Evolutionary conservation across 352 stramenopile species (phyloP), one percentile per base, ranked within the genome.

Genomic region (Blastocystis sp.): DNA sequence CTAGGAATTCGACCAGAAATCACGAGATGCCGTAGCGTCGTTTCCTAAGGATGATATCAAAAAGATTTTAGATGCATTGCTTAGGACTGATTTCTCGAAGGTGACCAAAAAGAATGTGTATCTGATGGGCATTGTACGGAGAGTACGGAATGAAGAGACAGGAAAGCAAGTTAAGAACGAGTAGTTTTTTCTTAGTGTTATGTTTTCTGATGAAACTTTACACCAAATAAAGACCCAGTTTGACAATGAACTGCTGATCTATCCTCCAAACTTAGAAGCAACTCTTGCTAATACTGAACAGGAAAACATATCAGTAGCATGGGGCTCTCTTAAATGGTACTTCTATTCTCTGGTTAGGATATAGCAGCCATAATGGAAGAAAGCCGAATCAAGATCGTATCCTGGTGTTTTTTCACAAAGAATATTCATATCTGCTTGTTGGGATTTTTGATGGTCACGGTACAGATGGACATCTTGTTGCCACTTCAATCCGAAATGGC

Each of bases 11-110:
- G 76, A 87, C 45, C 24, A 69, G 30, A 87, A 87, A 34, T 66
- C 55, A 8, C 50, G 55, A 37, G 76, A 87, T 7, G 76, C 76
- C 2, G 55, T 87, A 24, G 41, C 24, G 8, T 56, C 76, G 16
- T 87, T 87, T 54, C 76, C 76, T n/a, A 87, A 87, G 45, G 76
- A 69, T n/a, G 63, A 87, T 26, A 87, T 76, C 37, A 79, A 87
- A 39, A 50, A 87, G 76, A 87, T 87, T 87, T 39, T 87, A 20
- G 55, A 87, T n/a, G 24, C 24, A 16, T 16, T 87, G 41, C 7
- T 82, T 5, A 69, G 55, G 55, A 39, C 76, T 6, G 56, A 87
- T 41, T 76, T 76, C 37, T 62, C 55, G 55, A 87, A 87, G 7
- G 63, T 87, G 41, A 66, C 26, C n/a, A 73, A 87, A 16, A 76